Percentiles rank a stretch among this genome's conserved stretches.
These are phyloP conservation scores for Candolleomyces aberdarensis DNA, from an alignment of 768 basidiomycete species.

Conservation along the genomic window DNA sequence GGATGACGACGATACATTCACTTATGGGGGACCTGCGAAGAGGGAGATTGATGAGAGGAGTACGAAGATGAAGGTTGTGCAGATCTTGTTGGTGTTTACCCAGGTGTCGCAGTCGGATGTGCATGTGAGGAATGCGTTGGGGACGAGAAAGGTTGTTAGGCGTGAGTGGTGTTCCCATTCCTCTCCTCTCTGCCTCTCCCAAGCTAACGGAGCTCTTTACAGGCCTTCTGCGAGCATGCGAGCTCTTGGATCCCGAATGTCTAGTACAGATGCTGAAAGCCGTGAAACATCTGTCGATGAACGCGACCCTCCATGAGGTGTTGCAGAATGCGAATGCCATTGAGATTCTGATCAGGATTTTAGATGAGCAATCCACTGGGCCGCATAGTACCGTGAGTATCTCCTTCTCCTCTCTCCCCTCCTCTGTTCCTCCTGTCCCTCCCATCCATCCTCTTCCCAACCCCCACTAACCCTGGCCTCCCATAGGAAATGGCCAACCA, in stretches of 20 bases:
- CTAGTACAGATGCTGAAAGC: constrained; percentile 90
- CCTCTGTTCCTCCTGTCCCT: no score
- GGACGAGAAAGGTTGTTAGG: constrained; percentile 83
- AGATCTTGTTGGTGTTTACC: constrained; percentile 86
- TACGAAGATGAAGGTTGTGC: constrained; percentile 83
- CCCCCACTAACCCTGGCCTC: constrained; percentile 4
- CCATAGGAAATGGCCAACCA: constrained; percentile 95
- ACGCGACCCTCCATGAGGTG: constrained; percentile 82
- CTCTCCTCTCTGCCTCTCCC: neutral
- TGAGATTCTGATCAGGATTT: constrained; percentile 81
- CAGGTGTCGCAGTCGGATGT: constrained; percentile 96
- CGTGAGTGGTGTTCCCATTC: constrained; percentile 57
- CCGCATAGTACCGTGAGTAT: constrained; percentile 73
- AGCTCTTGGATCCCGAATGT: constrained; percentile 82
- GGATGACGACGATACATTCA: no score
- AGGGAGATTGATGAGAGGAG: no score
- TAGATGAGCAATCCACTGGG: constrained; percentile 78
- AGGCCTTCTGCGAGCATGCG: constrained; percentile 88
- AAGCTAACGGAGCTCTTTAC: neutral
- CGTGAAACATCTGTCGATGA: constrained; percentile 96
- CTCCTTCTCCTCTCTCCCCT: neutral
- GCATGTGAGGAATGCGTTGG: constrained; percentile 89
- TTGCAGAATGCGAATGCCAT: constrained; percentile 95
- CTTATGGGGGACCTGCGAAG: no score
- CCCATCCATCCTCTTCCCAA: no score